Base-by-base conservation (phyloP, 768 basidiomycete species). In the Suillus subaureus region DNA sequence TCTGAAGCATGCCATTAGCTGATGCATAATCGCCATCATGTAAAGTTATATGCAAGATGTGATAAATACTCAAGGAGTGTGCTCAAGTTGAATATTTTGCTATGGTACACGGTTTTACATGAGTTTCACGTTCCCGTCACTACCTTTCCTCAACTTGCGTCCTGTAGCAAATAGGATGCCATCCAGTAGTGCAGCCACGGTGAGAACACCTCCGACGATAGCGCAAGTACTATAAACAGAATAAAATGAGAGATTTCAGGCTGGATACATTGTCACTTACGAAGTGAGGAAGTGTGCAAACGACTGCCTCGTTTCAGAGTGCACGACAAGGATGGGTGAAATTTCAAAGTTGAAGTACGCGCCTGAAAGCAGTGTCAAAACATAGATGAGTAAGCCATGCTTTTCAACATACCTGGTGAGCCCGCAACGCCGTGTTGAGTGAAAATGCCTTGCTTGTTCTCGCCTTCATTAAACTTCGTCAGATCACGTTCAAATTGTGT, bases 221-320 rank as follows among this genome's bases (percentile, higher is more conserved):
- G 97, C 97, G 74, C 96, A 97, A 31, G 96, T 96, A 68, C 96
- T 97, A 71, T 42, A 43, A 39, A 65, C 42, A 13, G 63, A 40
- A 64, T 11, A 43, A 40, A 31, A 26, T 66, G 31, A 61, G 15
- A 61, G 15, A 66, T 37, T 43, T 18, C 8, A 23, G 18, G 26
- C 21, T 42, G 37, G 33, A 39, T 49, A 49, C 13, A 65, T 37
- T 40, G 58, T 11, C n/a, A 84, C 95, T 73, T 73, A 96, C 93
- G 96, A 98, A 52, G 97, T 98, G 33, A 99, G 80, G 84, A 99
- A 99, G 79, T 99, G 97, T 3, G 97, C 97, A 77, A 99, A 97
- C 0, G 94, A 93, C 77, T 99, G 96, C 63, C 95, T 85, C 40
- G 87, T 90, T 74, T 99, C 97, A 13, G 87, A 85, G 75, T 98